These are phyloP conservation scores for Anacardium occidentale DNA, from an alignment of 345 rosid species.

Conservation along the genomic window DNA sequence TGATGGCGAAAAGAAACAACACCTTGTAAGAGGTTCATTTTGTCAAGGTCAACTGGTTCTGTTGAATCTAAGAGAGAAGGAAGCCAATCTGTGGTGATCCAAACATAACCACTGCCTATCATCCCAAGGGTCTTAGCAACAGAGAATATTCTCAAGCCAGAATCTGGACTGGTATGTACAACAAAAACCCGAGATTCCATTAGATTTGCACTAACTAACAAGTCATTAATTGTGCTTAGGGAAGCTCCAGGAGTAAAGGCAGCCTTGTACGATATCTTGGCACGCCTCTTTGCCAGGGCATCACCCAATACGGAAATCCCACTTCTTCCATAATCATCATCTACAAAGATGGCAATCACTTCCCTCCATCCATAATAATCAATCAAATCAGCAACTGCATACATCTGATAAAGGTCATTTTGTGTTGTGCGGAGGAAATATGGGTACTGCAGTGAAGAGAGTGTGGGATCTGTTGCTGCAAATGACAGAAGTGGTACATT, in stretches of 20 bases:
- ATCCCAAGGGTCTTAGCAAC: slow-evolving; percentile 68
- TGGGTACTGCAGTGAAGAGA: slow-evolving; percentile 61
- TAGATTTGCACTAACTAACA: slow-evolving; percentile 58
- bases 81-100: slow-evolving; percentile 98
- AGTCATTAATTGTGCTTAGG: slow-evolving; percentile 40
- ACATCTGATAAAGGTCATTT: slow-evolving; percentile 75
- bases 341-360: slow-evolving; percentile 76
- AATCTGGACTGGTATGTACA: slow-evolving; percentile 85
- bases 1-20: slow-evolving; percentile 85
- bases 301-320: slow-evolving; percentile 79
- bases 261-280: slow-evolving; percentile 76
- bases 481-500: slow-evolving; percentile 68
- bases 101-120: slow-evolving; percentile 73
- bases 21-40: slow-evolving; percentile 73
- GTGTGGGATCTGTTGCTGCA: slow-evolving; percentile 69
- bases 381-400: slow-evolving; percentile 72
- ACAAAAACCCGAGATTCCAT: slow-evolving; percentile 88
- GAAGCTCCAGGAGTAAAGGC: slow-evolving; percentile 58
- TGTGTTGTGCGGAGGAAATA: slow-evolving; percentile 63
- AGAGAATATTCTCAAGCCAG: slow-evolving; percentile 67
- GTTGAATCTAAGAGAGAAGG: slow-evolving; percentile 66
- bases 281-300: slow-evolving; percentile 67
- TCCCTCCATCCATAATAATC: slow-evolving; percentile 72
- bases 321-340: slow-evolving; percentile 85
- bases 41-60: slow-evolving; percentile 38